These are phyloP conservation scores for Graphiopsis chlorocephala DNA, from an alignment of 2,329 filamentous ascomycete genomes.

Conservation along the genomic window DNA sequence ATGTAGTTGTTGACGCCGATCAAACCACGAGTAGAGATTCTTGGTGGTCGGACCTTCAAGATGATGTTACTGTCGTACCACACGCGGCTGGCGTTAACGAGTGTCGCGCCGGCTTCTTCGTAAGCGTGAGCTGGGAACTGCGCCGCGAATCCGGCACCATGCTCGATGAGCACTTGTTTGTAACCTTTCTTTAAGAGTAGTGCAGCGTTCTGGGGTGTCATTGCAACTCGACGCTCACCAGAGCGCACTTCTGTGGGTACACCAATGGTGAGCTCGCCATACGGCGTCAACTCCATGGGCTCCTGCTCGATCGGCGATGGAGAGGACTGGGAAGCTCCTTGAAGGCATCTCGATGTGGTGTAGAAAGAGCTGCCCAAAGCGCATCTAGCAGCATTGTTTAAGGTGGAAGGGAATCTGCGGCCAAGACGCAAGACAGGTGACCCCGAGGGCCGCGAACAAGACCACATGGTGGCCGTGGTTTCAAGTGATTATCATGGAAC, in stretches of 20 bases:
- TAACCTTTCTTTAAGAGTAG: slow-evolving; percentile 85
- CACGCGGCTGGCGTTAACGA: slow-evolving; percentile 67
- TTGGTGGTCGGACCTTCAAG: slow-evolving; percentile 78
- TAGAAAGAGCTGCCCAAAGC: slow-evolving; percentile 23
- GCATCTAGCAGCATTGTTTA: slow-evolving; percentile 16
- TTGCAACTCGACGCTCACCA: slow-evolving; percentile 76
- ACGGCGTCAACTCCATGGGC: slow-evolving; percentile 50
- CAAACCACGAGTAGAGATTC: slow-evolving; percentile 41
- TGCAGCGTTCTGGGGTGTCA: slow-evolving; percentile 80
- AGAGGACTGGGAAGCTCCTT: slow-evolving; percentile 20
- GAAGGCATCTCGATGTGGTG: slow-evolving; percentile 19
- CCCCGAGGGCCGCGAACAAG: slow-evolving; percentile 29
- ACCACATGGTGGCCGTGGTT: slow-evolving; percentile 25
- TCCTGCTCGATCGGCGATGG: slow-evolving; percentile 17
- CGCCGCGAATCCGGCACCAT: slow-evolving; percentile 73
- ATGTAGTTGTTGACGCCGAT: slow-evolving; percentile 59
- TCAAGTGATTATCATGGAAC: slow-evolving; percentile 24
- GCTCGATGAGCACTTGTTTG: slow-evolving; percentile 71
- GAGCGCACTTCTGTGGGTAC: slow-evolving; percentile 76
- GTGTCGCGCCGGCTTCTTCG: slow-evolving; percentile 70
- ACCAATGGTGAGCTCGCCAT: slow-evolving; percentile 70
- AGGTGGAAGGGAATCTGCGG: slow-evolving; percentile 11
- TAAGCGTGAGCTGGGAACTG: slow-evolving; percentile 78
- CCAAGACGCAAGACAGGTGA: slow-evolving; percentile 18
- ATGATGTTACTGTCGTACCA: slow-evolving; percentile 76